Base-by-base conservation (phyloP, 345 rosid species). In the Eucalyptus paniculata region DNA sequence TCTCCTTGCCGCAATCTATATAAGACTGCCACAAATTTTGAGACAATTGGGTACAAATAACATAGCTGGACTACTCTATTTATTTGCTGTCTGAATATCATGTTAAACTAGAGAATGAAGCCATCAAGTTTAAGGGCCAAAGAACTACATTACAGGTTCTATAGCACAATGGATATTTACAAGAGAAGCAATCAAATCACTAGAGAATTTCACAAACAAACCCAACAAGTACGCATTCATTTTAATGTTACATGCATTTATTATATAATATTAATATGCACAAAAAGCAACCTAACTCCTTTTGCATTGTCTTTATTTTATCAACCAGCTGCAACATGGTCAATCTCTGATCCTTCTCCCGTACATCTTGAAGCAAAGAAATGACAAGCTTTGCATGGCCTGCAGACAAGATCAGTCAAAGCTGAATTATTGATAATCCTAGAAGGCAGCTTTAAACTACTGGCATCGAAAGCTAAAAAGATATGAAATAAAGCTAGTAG, bases 261-360 rank as follows among this genome's bases (percentile, higher is more conserved):
- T 77, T 72, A 40, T 40, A 77, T 11, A 40, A 77, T 40, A 77
- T 6, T 40, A 12, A 21, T 77, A 40, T 77, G 88, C 86, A 67
- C 72, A 51, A 21, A 30, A n/a, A 90, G 92, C 54, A 89, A 97
- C 99, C 98, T 94, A 94, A 92, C 91, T 94, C 94, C 92, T 95
- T 97, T 88, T 92, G 97, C 94, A 93, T 95, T 69, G 37, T 91
- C 94, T 96, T 97, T 91, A 97, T 88, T 94, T 95, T 97, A 90
- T 97, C 99, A 77, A 96, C 96, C 93, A 97, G 90, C 91, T 97
- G 99, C 92, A 97, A 93, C 99, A 95, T 90, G 18, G 99, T 97
- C 91, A 92, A 86, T 92, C 98, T 95, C 92, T 95, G 96, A 91
- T 96, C 97, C 89, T 94, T 95, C 49, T 94, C 95, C 89, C 91